Percentiles rank a stretch among this genome's conserved stretches.
phyloP scores from a whole-genome alignment of 192 early-diverging fungal genomes.

The Lobosporangium transversale region DNA sequence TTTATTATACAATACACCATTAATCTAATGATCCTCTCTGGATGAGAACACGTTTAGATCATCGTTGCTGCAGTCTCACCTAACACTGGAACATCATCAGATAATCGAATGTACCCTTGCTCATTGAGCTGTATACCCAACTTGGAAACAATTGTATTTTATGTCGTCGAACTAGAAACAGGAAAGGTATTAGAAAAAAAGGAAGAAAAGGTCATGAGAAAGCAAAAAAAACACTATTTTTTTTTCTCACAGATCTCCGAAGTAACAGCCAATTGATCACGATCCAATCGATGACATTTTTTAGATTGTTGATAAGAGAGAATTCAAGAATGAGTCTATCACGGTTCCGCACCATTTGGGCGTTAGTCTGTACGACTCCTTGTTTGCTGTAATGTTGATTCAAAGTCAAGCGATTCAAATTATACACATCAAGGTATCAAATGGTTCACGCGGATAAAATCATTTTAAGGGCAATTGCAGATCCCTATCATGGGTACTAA shows the following conservation, averaged over 20 bases:
- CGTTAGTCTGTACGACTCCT: slow-evolving; percentile 69
- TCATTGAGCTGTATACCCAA: slow-evolving; percentile 59
- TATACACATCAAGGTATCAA: slow-evolving; percentile 65
- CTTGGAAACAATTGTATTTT: slow-evolving; percentile 75
- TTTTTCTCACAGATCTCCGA: no score
- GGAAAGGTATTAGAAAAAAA: no score
- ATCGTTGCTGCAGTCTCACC: slow-evolving; percentile 67
- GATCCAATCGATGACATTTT: no score
- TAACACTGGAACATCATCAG: slow-evolving; percentile 41
- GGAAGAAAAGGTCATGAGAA: no score
- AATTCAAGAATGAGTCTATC: slow-evolving; percentile 70
- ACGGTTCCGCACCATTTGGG: slow-evolving; percentile 72
- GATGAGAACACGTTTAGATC: slow-evolving; percentile 57
- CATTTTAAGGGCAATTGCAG: background rate
- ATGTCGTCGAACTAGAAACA: slow-evolving; percentile 65
- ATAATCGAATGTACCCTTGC: slow-evolving; percentile 55
- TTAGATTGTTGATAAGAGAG: slow-evolving; percentile 65
- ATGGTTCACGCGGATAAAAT: slow-evolving; percentile 2
- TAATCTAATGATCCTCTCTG: no score
- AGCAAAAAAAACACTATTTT: no score
- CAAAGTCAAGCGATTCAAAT: slow-evolving; percentile 77
- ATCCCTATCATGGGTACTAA: no score
- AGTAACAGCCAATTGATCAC: no score
- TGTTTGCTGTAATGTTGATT: slow-evolving; percentile 74
- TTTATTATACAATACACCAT: background rate